These are phyloP conservation scores for Podospora pseudopauciseta DNA, from an alignment of 495 filamentous ascomycete species.

Conservation along the genomic window DNA sequence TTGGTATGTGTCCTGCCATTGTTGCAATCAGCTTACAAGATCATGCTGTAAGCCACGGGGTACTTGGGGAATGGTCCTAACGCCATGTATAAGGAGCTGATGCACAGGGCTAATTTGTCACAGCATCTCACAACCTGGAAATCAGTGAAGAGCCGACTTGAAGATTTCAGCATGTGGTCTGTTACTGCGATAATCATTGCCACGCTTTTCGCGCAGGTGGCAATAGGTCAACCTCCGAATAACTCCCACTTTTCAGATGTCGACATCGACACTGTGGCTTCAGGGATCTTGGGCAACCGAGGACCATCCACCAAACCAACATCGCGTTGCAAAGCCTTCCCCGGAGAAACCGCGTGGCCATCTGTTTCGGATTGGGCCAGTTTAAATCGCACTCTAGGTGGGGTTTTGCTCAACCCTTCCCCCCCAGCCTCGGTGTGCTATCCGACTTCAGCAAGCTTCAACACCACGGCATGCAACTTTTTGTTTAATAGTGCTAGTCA, in stretches of 20 bases:
- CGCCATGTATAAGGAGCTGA: background rate
- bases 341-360: conserved; percentile 50
- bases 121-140: background rate
- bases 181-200: background rate
- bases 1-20: background rate
- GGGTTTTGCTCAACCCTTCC: conserved; percentile 48
- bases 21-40: background rate
- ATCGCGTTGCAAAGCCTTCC: conserved; percentile 49
- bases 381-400: conserved; percentile 45
- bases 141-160: background rate
- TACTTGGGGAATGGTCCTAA: too few relatives aligned
- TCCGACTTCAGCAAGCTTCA: conserved; percentile 39
- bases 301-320: background rate
- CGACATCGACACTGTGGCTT: background rate
- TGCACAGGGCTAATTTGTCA: background rate
- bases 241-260: background rate
- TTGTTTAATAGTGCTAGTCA: conserved; percentile 28
- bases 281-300: background rate
- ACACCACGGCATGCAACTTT: conserved; percentile 38
- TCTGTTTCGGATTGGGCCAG: conserved; percentile 38
- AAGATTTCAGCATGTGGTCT: background rate
- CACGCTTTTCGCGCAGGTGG: background rate
- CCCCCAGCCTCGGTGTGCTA: conserved; percentile 54
- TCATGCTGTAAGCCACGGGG: background rate
- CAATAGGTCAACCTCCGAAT: background rate